Conservation (phyloP, 2,329 filamentous ascomycete species). For the Ophidiomyces ophidiicola region DNA sequence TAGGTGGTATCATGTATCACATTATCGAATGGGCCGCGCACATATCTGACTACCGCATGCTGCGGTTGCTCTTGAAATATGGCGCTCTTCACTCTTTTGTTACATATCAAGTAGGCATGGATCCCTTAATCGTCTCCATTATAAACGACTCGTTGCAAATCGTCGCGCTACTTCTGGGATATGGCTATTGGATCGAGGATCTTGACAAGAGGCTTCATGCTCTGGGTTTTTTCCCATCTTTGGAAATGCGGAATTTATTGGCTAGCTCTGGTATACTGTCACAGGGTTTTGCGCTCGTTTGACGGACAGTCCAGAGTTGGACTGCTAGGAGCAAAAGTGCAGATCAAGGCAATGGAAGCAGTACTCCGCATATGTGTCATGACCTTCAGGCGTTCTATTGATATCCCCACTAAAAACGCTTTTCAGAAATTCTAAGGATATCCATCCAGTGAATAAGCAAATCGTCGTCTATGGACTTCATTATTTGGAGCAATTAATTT, state of each 20-base stretch:
- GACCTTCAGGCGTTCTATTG: no score
- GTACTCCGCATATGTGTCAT: no score
- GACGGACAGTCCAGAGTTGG: no score
- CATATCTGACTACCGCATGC: neutral
- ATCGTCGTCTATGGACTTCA: slow-evolving; percentile 6
- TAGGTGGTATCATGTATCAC: neutral
- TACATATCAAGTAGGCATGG: neutral
- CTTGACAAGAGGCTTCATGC: neutral
- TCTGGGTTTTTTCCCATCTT: no score
- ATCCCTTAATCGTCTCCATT: neutral
- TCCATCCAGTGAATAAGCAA: slow-evolving; percentile 1
- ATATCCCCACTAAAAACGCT: no score
- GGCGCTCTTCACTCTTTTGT: neutral
- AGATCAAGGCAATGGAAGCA: neutral
- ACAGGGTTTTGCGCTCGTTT: no score
- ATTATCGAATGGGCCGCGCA: neutral
- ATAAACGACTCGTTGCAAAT: neutral
- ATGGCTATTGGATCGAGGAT: neutral
- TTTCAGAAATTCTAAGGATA: neutral
- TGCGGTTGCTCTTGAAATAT: neutral
- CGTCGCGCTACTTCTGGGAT: neutral
- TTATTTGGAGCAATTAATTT: slow-evolving; percentile 8
- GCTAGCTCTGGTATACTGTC: no score
- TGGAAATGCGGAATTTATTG: no score
- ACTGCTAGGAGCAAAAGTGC: neutral